Conservation (phyloP, 768 basidiomycete species). For the Crassisporium funariophilum region DNA sequence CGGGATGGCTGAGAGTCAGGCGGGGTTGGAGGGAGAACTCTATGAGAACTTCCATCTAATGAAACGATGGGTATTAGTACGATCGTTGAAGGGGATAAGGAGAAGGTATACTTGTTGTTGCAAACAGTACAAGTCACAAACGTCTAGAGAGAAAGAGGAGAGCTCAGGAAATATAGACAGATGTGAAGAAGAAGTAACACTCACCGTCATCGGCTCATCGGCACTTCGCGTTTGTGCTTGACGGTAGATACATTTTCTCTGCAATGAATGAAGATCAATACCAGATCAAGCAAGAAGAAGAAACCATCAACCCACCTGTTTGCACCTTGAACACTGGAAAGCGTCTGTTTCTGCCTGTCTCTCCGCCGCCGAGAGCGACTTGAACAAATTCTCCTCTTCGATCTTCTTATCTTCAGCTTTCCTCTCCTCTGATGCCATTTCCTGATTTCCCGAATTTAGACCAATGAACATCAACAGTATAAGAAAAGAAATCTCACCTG, state of each 20-base stretch:
- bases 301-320: slow-evolving; percentile 76
- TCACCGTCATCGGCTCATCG: slow-evolving; percentile 97
- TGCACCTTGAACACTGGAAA: slow-evolving; percentile 96
- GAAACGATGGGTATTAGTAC: slow-evolving; percentile 29
- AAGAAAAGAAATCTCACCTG: slow-evolving; percentile 49
- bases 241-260: slow-evolving; percentile 89
- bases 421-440: slow-evolving; percentile 94
- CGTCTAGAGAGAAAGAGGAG: slow-evolving; percentile 52
- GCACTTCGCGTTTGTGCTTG: slow-evolving; percentile 98
- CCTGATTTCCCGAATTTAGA: slow-evolving; percentile 45
- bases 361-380: slow-evolving; percentile 87
- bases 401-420: slow-evolving; percentile 84
- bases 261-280: too few species aligned
- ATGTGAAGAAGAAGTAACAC: slow-evolving; percentile 28
- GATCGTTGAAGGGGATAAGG: background rate
- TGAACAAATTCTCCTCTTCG: slow-evolving; percentile 83
- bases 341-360: slow-evolving; percentile 95
- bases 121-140: slow-evolving; percentile 74
- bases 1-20: background rate
- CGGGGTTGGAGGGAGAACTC: background rate
- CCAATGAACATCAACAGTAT: background rate
- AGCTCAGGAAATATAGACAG: too few species aligned
- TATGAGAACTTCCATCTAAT: slow-evolving; percentile 46
- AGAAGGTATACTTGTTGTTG: slow-evolving; percentile 4
- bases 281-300: too few species aligned